phyloP scores from a whole-genome alignment of 2,329 filamentous ascomycete genomes.

The Cytospora piceicola region DNA sequence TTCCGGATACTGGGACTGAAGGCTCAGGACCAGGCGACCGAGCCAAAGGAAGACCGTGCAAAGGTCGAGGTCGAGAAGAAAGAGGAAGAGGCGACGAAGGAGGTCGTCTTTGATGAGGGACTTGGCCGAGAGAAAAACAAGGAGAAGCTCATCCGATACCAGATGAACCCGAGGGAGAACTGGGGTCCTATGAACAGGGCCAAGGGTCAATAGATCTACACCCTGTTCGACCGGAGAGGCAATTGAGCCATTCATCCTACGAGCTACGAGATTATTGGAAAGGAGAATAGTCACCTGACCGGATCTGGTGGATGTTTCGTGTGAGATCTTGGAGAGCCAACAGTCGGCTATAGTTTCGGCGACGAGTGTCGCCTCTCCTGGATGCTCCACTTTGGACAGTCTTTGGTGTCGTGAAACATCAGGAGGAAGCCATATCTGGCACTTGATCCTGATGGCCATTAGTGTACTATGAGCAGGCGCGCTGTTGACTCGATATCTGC shows the following conservation, averaged over 20 bases:
- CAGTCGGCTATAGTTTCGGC: neutral
- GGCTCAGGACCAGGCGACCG: constrained; percentile 41
- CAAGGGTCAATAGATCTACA: constrained; percentile 39
- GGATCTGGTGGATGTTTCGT: neutral
- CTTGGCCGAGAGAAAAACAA: constrained; percentile 71
- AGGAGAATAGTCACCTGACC: neutral
- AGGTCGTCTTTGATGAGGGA: constrained; percentile 73
- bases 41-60: constrained; percentile 39
- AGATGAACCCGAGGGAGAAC: constrained; percentile 85
- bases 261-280: neutral
- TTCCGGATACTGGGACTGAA: constrained; percentile 66
- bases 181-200: constrained; percentile 83
- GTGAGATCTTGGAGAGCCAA: neutral
- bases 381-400: neutral
- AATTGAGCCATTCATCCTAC: neutral
- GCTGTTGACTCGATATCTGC: neutral
- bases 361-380: neutral
- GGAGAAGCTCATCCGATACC: constrained; percentile 80
- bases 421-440: neutral
- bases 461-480: neutral
- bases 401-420: neutral
- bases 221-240: neutral
- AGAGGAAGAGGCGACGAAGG: constrained; percentile 42
- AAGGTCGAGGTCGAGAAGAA: constrained; percentile 30
- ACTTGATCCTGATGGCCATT: neutral